Conservation (phyloP, 2,329 filamentous ascomycete species). For the Aspergillus neoniger region DNA sequence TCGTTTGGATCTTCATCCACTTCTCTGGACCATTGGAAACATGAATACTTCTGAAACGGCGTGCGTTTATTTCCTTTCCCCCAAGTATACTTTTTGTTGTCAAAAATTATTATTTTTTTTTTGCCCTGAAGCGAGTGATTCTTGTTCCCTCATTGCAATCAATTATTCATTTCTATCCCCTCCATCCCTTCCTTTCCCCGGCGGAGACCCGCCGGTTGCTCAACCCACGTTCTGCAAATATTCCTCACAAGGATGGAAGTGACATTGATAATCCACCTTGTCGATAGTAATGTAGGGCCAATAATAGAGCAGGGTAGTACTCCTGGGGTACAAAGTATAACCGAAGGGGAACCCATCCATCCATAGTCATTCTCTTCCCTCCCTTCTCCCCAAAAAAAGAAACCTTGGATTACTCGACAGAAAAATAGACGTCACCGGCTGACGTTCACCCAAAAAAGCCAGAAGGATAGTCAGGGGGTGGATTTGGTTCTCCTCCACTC, state of each 20-base stretch:
- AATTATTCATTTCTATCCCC: neutral
- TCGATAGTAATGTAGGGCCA: neutral
- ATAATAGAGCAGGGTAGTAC: too few species aligned
- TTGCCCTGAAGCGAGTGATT: neutral
- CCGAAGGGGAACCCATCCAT: neutral
- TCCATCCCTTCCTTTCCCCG: neutral
- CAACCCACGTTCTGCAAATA: constrained; percentile 3
- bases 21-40: neutral
- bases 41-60: neutral
- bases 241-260: neutral
- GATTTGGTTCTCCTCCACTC: neutral
- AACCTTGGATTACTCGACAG: neutral
- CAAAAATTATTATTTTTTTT: neutral
- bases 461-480: constrained; percentile 29
- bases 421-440: constrained; percentile 11
- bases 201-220: neutral
- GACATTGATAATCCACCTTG: neutral
- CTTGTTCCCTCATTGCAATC: neutral
- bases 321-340: neutral
- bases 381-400: neutral
- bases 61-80: neutral
- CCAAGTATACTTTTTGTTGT: neutral
- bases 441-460: constrained; percentile 24
- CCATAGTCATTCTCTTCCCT: too few species aligned
- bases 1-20: constrained; percentile 6